phyloP scores from a whole-genome alignment of 2,329 filamentous ascomycete species.

The Graphiopsis chlorocephala region DNA sequence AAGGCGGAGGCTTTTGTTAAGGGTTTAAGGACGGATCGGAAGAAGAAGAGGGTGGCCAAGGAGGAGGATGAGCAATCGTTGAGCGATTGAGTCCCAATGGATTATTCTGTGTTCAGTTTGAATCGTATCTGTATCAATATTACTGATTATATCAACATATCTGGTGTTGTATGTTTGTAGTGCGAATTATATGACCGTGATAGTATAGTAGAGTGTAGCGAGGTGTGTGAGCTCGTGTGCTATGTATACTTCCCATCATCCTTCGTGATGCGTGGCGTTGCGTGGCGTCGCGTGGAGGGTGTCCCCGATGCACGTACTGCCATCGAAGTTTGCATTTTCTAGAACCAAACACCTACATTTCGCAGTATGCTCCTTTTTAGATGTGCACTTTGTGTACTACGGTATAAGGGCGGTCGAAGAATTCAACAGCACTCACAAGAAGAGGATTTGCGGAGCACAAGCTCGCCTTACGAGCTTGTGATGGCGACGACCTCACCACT shows the following conservation, averaged over 20 bases:
- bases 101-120: neutral
- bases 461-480: neutral
- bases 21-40: constrained; percentile 19
- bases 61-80: constrained; percentile 10
- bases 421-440: neutral
- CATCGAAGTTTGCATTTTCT: neutral
- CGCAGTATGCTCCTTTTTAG: neutral
- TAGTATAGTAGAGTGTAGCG: too few relatives aligned
- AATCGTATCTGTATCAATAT: neutral
- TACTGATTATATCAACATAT: neutral
- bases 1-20: constrained; percentile 22
- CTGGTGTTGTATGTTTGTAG: too few relatives aligned
- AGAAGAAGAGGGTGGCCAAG: constrained; percentile 3
- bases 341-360: neutral
- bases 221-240: too few relatives aligned
- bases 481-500: neutral
- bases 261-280: too few relatives aligned
- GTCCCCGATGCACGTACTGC: neutral
- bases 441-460: neutral
- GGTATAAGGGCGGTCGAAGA: neutral
- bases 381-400: neutral
- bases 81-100: constrained; percentile 6
- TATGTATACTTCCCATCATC: too few relatives aligned
- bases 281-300: too few relatives aligned
- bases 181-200: too few relatives aligned